Conservation (phyloP, 2,329 filamentous ascomycete species). For the Arthrobotrys entomopaga region DNA sequence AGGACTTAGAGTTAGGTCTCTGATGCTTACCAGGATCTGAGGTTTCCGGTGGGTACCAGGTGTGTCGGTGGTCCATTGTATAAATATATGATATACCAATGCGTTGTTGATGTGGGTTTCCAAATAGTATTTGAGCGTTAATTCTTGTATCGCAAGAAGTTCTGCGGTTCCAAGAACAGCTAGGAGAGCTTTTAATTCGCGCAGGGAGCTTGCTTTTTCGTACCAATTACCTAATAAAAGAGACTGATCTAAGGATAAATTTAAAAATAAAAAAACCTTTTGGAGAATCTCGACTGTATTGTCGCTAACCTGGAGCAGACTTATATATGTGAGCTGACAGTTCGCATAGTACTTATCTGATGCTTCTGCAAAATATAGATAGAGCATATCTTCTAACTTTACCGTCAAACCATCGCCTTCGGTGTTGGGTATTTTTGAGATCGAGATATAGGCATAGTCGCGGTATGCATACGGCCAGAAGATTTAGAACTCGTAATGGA, state of each 20-base stretch:
- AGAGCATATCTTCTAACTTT: too few relatives aligned
- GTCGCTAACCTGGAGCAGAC: not conserved
- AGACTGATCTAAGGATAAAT: not conserved
- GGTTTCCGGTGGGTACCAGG: too few relatives aligned
- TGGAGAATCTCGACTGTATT: not conserved
- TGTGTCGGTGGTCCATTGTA: not conserved
- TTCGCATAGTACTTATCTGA: too few relatives aligned
- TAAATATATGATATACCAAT: not conserved
- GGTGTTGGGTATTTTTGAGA: too few relatives aligned
- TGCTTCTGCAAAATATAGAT: too few relatives aligned
- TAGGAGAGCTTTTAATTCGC: not conserved
- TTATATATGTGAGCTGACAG: not conserved
- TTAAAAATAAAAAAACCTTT: not conserved
- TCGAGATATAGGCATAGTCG: too few relatives aligned
- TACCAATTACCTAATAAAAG: not conserved
- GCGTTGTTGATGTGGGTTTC: not conserved
- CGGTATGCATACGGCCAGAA: too few relatives aligned
- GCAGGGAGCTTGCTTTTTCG: not conserved
- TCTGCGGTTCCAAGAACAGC: not conserved
- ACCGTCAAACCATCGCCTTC: too few relatives aligned
- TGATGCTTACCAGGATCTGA: too few relatives aligned
- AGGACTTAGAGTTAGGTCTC: too few relatives aligned
- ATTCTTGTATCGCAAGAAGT: not conserved
- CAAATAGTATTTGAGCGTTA: not conserved
- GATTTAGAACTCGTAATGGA: too few relatives aligned